phyloP scores from a whole-genome alignment of 2,329 filamentous ascomycete species.

The Paecilomyces fulvus region DNA sequence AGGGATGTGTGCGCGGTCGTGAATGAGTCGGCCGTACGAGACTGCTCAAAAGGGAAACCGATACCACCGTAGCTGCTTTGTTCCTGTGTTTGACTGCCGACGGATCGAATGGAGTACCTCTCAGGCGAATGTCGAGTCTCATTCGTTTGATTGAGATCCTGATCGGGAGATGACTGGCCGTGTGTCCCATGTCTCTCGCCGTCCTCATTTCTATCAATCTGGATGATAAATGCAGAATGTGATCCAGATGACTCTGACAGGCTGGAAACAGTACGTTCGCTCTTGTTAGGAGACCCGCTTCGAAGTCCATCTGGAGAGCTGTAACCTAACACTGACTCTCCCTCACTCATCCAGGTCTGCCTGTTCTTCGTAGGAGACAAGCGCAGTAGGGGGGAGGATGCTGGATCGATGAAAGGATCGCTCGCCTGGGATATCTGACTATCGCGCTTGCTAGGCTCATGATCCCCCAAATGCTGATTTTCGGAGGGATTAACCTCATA shows the following conservation, averaged over 20 bases:
- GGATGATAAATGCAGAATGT: constrained; percentile 20
- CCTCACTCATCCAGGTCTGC: constrained; percentile 1
- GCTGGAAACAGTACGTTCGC: constrained; percentile 48
- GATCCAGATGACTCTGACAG: constrained; percentile 46
- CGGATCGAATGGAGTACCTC: constrained; percentile 12
- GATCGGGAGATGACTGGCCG: background rate
- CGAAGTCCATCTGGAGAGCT: constrained; percentile 18
- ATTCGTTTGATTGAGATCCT: background rate
- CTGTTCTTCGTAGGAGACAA: background rate
- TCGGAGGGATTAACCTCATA: constrained; percentile 36
- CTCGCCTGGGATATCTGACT: constrained; percentile 8
- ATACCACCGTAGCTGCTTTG: constrained; percentile 17
- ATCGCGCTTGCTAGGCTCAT: constrained; percentile 7
- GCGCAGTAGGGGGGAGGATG: constrained; percentile 12
- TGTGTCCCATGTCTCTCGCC: background rate
- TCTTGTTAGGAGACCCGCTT: constrained; percentile 41
- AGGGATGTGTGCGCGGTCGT: constrained; percentile 44
- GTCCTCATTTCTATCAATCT: background rate
- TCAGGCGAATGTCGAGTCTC: constrained; percentile 15
- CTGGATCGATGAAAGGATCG: constrained; percentile 20
- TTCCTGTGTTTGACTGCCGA: constrained; percentile 10
- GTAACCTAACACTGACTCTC: constrained; percentile 11
- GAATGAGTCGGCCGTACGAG: constrained; percentile 42
- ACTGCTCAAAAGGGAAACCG: constrained; percentile 23
- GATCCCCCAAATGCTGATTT: constrained; percentile 7